A percentile compares a stretch with the other conserved stretches of the same genome.
phyloP scores from a whole-genome alignment of 140 eudicot species.

The Bidens hawaiensis region DNA sequence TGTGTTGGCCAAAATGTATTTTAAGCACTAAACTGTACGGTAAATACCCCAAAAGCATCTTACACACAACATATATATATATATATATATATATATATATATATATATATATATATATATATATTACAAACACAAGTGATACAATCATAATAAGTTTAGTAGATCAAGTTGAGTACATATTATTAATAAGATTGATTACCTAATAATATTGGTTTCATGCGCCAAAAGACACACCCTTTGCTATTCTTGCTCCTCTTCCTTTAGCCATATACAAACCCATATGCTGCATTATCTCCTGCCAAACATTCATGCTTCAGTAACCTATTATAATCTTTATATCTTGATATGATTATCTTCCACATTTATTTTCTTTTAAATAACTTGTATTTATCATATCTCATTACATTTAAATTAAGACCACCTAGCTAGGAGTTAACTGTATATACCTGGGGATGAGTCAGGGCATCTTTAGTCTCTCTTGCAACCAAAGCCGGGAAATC shows the following conservation, averaged over 20 bases:
- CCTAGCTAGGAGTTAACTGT: neutral
- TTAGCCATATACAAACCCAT: slow-evolving; percentile 64
- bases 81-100: too few relatives aligned
- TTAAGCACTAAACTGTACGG: too few relatives aligned
- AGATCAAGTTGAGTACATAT: neutral
- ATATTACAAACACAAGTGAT: neutral
- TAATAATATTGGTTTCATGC: neutral
- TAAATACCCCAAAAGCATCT: too few relatives aligned
- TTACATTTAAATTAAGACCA: neutral
- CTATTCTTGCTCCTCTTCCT: slow-evolving; percentile 62
- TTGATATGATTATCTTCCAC: too few relatives aligned
- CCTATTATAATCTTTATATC: neutral
- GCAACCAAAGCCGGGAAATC: slow-evolving; percentile 46
- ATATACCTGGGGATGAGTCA: slow-evolving; percentile 58
- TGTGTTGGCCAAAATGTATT: too few relatives aligned
- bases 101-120: too few relatives aligned
- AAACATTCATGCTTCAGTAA: neutral
- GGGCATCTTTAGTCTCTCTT: slow-evolving; percentile 29
- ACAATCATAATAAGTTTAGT: neutral
- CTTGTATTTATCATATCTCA: neutral
- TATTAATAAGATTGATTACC: neutral
- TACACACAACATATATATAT: too few relatives aligned
- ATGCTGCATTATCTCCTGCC: slow-evolving; percentile 65
- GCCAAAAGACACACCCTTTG: slow-evolving; percentile 29
- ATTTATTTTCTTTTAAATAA: neutral